Evolutionary conservation across 2,329 filamentous ascomycete genomes (phyloP), one percentile per base, ranked within the genome.

Genomic region (Pseudonectria foliicola): DNA sequence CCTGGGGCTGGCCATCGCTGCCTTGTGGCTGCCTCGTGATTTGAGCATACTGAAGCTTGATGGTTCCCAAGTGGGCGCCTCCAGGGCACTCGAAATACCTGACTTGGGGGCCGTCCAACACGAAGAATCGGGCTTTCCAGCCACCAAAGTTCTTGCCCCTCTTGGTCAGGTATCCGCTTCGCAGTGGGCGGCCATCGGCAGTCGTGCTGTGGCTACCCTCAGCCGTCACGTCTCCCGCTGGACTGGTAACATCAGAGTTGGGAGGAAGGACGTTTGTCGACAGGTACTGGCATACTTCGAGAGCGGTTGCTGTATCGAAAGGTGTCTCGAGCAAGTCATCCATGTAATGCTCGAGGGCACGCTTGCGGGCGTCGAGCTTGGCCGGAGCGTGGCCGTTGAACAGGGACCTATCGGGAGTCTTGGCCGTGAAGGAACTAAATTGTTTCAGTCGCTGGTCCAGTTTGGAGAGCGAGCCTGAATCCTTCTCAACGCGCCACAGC

Each of bases 111-210:
- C 75, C 73, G 34, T 77, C 73, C 10, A 78, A 64, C 14, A 77
- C 63, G 51, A 80, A 81, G 53, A 77, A 80, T 24, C 77, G 66
- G 10, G 88, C 89, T 62, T 98, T 98, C 92, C 92, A 98, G 31
- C 92, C 92, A 33, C 92, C 92, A 63, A 98, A 98, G 54, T 96
- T 96, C 70, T 98, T 98, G 31, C 92, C 92, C 48, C 85, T 78
- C 66, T 98, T 98, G 2, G 92, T 96, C 32, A 98, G 67, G 59
- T 96, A 98, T 7, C 92, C 92, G 54, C 81, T 89, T 54, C 86
- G 87, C 39, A 80, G 71, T 7, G 82, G 78, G 31, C 80, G 77
- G 4, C 79, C 77, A 49, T 81, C 77, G 6, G 77, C 75, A 4
- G 67, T 64, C 53, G 56, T 35, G 55, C 57, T 27, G 58, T 62